Percentiles rank a stretch among this genome's conserved stretches.
These are phyloP conservation scores for Piper longum DNA, from an alignment of 164 flowering plant genomes.

Conservation along the genomic window DNA sequence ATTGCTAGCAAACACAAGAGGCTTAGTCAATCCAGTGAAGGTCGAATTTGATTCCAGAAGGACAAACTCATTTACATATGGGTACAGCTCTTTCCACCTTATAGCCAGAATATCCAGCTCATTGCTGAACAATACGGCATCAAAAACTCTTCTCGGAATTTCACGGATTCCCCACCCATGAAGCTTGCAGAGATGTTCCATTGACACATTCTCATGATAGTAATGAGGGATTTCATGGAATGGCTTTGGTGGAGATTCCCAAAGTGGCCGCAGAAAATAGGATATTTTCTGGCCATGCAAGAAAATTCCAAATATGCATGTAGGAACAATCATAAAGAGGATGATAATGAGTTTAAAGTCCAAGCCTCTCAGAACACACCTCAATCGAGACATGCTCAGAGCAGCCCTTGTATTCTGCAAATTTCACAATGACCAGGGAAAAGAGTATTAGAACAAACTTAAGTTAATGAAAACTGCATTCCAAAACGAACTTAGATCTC, in stretches of 20 bases:
- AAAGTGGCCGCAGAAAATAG: too few relatives aligned
- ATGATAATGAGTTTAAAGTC: conserved; percentile 43
- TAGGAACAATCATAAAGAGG: conserved; percentile 41
- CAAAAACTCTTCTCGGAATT: conserved; percentile 69
- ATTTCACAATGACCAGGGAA: background rate
- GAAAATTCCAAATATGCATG: conserved; percentile 31
- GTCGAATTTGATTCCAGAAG: conserved; percentile 89
- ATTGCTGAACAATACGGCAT: conserved; percentile 78
- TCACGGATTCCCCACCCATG: conserved; percentile 88
- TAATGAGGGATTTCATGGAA: too few relatives aligned
- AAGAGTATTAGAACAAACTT: background rate
- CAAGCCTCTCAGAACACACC: conserved; percentile 48
- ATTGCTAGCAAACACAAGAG: conserved; percentile 35
- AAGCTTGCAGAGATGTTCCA: conserved; percentile 11
- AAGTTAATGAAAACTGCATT: background rate
- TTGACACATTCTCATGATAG: too few relatives aligned
- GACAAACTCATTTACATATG: conserved; percentile 69
- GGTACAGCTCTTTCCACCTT: conserved; percentile 76
- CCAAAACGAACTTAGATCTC: too few relatives aligned
- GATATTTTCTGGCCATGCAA: conserved; percentile 64
- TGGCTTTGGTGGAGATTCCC: too few relatives aligned
- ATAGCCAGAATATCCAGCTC: conserved; percentile 12
- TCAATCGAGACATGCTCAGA: conserved; percentile 33
- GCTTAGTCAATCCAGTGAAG: conserved; percentile 62
- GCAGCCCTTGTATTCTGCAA: conserved; percentile 22